Conservation (phyloP, 257 asterid genomes). For the Nicotiana otophora region DNA sequence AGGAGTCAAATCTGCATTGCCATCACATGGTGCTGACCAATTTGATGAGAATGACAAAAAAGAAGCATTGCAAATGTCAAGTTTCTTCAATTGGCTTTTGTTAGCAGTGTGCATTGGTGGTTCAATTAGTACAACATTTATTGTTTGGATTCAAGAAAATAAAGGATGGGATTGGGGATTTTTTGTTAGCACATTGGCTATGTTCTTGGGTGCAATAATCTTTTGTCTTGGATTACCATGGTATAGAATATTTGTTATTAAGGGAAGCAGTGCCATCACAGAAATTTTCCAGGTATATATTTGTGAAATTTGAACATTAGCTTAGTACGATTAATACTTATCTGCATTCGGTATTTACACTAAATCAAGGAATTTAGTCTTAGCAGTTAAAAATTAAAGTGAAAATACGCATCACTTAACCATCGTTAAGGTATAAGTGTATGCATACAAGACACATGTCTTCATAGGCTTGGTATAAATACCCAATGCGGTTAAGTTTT, state of each 20-base stretch:
- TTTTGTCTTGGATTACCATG: constrained; percentile 44
- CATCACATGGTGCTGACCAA: constrained; percentile 80
- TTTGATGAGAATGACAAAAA: constrained; percentile 55
- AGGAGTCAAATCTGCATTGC: constrained; percentile 60
- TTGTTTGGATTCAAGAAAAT: constrained; percentile 68
- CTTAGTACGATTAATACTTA: too few species aligned
- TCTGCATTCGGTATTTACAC: too few species aligned
- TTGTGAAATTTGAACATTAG: neutral
- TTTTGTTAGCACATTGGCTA: constrained; percentile 39
- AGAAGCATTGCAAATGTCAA: constrained; percentile 47
- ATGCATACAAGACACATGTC: too few species aligned
- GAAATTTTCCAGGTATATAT: constrained; percentile 48
- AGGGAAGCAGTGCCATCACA: constrained; percentile 56
- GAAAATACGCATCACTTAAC: too few species aligned
- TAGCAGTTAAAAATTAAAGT: too few species aligned
- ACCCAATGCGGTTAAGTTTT: too few species aligned
- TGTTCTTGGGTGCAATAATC: constrained; percentile 36
- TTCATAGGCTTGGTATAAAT: too few species aligned
- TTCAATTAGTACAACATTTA: constrained; percentile 39
- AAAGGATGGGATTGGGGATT: constrained; percentile 77
- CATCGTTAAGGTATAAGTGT: too few species aligned
- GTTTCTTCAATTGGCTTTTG: constrained; percentile 66
- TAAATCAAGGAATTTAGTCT: too few species aligned
- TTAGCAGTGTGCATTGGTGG: constrained; percentile 57
- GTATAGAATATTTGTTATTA: constrained; percentile 51